A percentile compares a stretch with the other conserved stretches of the same genome.
phyloP scores from a whole-genome alignment of 192 early-diverging fungal genomes.

The Coemansia reversa region DNA sequence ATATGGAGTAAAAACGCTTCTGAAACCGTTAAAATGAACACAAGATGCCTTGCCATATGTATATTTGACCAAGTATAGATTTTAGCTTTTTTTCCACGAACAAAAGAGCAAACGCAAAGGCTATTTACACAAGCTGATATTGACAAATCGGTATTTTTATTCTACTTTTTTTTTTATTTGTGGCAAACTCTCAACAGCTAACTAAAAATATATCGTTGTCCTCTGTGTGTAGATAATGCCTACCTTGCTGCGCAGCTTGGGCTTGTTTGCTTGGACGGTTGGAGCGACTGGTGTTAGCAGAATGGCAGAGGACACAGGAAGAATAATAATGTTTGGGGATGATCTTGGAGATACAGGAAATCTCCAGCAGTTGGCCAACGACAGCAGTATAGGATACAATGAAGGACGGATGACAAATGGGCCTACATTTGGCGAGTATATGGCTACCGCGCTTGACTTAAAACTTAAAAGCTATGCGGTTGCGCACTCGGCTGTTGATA shows the following conservation, averaged over 20 bases:
- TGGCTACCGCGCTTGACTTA: conserved; percentile 18
- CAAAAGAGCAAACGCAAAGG: too few species aligned
- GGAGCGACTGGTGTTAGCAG: background rate
- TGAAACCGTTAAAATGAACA: background rate
- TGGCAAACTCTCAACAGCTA: too few species aligned
- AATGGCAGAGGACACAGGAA: conserved; percentile 6
- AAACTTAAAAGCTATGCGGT: conserved; percentile 16
- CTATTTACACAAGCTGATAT: background rate
- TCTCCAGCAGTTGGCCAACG: conserved; percentile 16
- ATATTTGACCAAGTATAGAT: background rate
- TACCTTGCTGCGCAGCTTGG: conserved; percentile 5
- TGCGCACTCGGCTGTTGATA: conserved; percentile 11
- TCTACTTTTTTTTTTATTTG: background rate
- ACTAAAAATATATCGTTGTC: too few species aligned
- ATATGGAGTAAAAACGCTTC: background rate
- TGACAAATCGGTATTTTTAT: background rate
- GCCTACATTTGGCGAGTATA: conserved; percentile 30
- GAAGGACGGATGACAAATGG: conserved; percentile 27
- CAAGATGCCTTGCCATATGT: background rate
- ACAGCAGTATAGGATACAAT: conserved; percentile 24
- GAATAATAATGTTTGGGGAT: conserved; percentile 24
- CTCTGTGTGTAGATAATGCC: background rate
- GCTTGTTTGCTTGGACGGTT: background rate
- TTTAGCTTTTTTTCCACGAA: background rate
- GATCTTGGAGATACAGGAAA: conserved; percentile 31